These are phyloP conservation scores for Yamadazyma oceani DNA, from an alignment of 1,139 yeast species.

Conservation along the genomic window DNA sequence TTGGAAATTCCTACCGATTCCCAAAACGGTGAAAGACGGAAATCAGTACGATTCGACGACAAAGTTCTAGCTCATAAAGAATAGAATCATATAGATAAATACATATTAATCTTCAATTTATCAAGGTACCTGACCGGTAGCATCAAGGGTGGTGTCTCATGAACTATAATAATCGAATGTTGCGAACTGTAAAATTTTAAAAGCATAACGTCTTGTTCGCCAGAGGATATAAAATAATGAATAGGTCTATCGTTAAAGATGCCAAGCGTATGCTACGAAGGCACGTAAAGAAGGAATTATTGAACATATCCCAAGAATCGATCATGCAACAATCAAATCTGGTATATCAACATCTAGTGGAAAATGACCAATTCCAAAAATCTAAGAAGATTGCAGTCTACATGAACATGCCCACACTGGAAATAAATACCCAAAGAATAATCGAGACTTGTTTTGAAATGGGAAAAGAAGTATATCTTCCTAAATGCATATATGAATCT, in stretches of 20 bases:
- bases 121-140: too few relatives aligned
- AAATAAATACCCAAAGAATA: constrained; percentile 54
- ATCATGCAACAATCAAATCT: constrained; percentile 21
- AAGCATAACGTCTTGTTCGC: too few relatives aligned
- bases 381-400: constrained; percentile 59
- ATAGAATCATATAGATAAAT: constrained; percentile 5
- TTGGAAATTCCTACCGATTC: constrained; percentile 40
- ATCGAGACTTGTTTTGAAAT: constrained; percentile 49
- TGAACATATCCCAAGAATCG: constrained; percentile 14
- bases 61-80: constrained; percentile 41
- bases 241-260: constrained; percentile 5
- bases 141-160: too few relatives aligned
- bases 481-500: constrained; percentile 38
- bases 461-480: constrained; percentile 50
- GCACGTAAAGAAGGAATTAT: constrained; percentile 19
- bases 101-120: too few relatives aligned
- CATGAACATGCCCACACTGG: constrained; percentile 66
- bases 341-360: constrained; percentile 29
- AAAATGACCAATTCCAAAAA: constrained; percentile 35
- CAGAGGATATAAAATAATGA: too few relatives aligned
- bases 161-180: too few relatives aligned
- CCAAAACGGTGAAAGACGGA: constrained; percentile 52
- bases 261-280: constrained; percentile 19
- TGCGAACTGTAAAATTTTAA: constrained; percentile 3
- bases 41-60: constrained; percentile 73